phyloP scores from a whole-genome alignment of 73 alveolate species.

The Paramecium primaurelia region DNA sequence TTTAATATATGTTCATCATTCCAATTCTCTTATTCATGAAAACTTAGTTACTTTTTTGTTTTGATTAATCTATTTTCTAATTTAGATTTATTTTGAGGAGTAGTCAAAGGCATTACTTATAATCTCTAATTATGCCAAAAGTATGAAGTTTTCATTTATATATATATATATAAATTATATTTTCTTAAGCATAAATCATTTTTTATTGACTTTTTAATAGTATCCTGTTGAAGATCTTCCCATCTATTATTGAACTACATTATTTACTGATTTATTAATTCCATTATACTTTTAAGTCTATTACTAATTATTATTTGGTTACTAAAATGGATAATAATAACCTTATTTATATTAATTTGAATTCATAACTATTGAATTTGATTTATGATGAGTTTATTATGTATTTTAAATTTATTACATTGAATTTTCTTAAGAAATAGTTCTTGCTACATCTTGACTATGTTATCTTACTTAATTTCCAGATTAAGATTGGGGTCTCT shows the following conservation, averaged over 20 bases:
- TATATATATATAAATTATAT: background rate
- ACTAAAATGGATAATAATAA: slow-evolving; percentile 36
- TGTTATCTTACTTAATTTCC: background rate
- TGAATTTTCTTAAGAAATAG: slow-evolving; percentile 6
- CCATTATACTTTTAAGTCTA: background rate
- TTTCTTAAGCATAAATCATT: background rate
- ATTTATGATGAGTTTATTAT: slow-evolving; percentile 36
- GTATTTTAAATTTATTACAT: background rate
- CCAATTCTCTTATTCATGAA: slow-evolving; percentile 1
- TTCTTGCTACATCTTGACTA: background rate
- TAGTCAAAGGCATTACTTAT: background rate
- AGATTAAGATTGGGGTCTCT: background rate
- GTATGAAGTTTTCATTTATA: background rate
- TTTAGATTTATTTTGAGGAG: background rate
- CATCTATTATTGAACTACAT: background rate
- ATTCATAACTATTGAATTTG: background rate
- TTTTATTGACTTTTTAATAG: slow-evolving; percentile 13
- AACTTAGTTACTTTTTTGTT: background rate
- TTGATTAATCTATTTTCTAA: background rate
- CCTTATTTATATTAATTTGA: background rate
- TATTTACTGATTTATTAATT: background rate
- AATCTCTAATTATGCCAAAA: background rate
- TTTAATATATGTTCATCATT: background rate
- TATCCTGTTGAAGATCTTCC: slow-evolving; percentile 24
- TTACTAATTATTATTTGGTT: background rate